Percentiles rank a stretch among this genome's conserved stretches.
phyloP scores from a whole-genome alignment of 1,139 yeast species.

The Lodderomyces metapsilosis region DNA sequence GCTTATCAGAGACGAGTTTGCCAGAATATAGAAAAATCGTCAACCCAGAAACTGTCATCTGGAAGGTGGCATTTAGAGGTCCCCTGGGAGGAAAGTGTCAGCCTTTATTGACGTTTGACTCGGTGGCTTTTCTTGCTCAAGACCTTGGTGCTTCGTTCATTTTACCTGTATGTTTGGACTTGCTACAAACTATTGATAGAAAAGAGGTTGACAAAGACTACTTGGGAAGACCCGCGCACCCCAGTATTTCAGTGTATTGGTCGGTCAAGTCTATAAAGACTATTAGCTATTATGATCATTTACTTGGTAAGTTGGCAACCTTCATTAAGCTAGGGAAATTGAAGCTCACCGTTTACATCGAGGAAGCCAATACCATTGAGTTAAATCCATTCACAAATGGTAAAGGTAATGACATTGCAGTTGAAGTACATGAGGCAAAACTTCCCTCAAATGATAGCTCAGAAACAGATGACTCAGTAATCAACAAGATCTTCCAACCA shows the following conservation, averaged over 20 bases:
- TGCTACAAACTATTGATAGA: conserved; percentile 25
- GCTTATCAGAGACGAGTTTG: conserved; percentile 1
- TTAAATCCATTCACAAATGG: conserved; percentile 1
- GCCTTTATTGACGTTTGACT: conserved; percentile 42
- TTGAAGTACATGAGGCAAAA: no score
- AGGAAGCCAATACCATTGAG: conserved; percentile 1
- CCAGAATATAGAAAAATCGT: conserved; percentile 11
- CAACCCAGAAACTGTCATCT: conserved; percentile 14
- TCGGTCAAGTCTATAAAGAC: conserved; percentile 26
- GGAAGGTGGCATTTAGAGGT: conserved; percentile 40
- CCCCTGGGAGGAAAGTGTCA: conserved; percentile 46
- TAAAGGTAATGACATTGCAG: no score
- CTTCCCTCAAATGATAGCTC: not conserved
- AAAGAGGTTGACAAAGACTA: conserved; percentile 30
- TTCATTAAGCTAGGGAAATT: conserved; percentile 25
- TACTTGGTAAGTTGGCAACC: conserved; percentile 27
- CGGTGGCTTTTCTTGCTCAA: conserved; percentile 39
- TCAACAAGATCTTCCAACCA: conserved; percentile 1
- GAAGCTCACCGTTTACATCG: conserved; percentile 18
- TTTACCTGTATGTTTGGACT: conserved; percentile 44
- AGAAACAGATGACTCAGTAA: not conserved
- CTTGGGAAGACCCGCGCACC: conserved; percentile 30
- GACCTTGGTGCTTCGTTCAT: conserved; percentile 50
- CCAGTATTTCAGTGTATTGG: conserved; percentile 35
- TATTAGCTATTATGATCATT: conserved; percentile 37